Base-by-base conservation (phyloP, 495 filamentous ascomycete species). In the Penicillium lividum region DNA sequence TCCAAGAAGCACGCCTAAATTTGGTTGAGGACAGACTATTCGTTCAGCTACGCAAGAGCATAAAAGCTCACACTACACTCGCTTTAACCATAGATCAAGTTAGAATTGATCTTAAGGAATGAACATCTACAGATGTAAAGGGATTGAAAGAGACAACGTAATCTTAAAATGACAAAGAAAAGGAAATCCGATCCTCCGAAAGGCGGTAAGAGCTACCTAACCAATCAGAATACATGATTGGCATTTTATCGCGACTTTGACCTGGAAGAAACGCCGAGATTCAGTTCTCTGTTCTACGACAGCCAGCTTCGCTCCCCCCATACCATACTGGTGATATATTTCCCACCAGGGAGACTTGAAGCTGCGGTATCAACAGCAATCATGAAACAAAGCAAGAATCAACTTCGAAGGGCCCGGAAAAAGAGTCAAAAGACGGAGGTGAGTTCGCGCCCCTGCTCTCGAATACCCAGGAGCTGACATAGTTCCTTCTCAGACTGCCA, bases 341-440 rank as follows among this genome's bases (percentile, higher is more conserved):
- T 49, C 7, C 5, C 5, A 8, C 7, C 28, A 13, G n/a, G 16
- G 46, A 8, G 13, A 16, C 4, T 31, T 9, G 30, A 31, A 18
- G 43, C 30, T 45, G 54, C 43, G 22, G 31, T 9, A 25, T 8
- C 28, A 13, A 7, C 34, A 34, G 43, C 62, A 8, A 60, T 53
- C 16, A 72, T 70, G 62, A 92, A 92, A 73, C 79, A 84, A 71
- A 90, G 83, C 68, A 95, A 93, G 75, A 94, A 95, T 66, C 89
- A 92, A 73, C 82, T 91, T 68, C 82, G 89, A 69, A 84, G 89
- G 68, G 92, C 92, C 31, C 92, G 91, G 81, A 96, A 91, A 80
- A 97, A 96, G 83, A 89, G 89, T 53, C 82, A 89, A 61, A 90
- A 91, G 74, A 53, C 46, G 16, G 62, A 70, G 61, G 65, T 73